These are phyloP conservation scores for Botrytis pseudocinerea DNA, from an alignment of 2,329 filamentous ascomycete species.

Conservation along the genomic window DNA sequence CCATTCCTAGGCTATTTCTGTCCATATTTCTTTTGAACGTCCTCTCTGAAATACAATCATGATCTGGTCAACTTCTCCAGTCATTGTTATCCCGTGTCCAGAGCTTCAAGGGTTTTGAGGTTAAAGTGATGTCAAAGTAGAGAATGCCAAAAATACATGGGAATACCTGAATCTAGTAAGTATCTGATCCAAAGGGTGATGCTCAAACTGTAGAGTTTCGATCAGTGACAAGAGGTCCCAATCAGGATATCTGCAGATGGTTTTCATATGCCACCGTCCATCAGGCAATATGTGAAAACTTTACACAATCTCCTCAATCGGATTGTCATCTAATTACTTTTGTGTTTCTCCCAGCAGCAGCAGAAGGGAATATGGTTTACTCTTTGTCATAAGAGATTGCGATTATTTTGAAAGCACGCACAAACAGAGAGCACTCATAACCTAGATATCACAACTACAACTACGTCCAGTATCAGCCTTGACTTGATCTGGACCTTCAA, in stretches of 20 bases:
- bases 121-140: neutral
- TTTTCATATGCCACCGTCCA: neutral
- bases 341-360: neutral
- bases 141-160: neutral
- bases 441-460: neutral
- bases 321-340: neutral
- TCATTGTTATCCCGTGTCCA: neutral
- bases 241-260: neutral
- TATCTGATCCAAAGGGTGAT: neutral
- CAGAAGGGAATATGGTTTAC: too few relatives aligned
- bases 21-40: neutral
- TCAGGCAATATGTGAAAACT: neutral
- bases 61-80: neutral
- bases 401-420: neutral
- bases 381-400: neutral
- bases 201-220: neutral
- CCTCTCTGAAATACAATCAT: too few relatives aligned
- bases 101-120: too few relatives aligned
- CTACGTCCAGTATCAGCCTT: neutral
- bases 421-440: neutral
- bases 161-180: neutral
- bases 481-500: neutral
- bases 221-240: neutral
- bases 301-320: neutral
- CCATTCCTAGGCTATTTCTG: neutral